These are phyloP conservation scores for Penicillium frequentans DNA, from an alignment of 2,329 filamentous ascomycete genomes.

Conservation along the genomic window DNA sequence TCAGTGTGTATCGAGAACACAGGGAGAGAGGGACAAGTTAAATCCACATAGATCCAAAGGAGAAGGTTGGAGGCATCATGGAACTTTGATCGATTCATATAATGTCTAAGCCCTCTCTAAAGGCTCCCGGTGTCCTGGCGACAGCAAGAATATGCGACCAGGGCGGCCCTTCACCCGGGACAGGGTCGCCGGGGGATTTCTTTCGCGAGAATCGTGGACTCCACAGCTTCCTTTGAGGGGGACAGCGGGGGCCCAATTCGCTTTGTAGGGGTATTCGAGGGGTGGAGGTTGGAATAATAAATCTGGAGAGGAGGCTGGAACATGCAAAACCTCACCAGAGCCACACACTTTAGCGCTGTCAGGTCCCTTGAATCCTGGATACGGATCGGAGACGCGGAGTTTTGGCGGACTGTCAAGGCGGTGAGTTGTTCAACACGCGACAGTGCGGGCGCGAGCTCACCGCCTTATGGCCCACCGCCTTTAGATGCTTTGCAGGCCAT, in stretches of 20 bases:
- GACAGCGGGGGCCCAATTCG: background rate
- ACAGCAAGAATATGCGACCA: background rate
- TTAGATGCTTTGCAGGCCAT: background rate
- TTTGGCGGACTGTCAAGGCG: conserved; percentile 1
- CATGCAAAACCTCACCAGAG: conserved; percentile 1
- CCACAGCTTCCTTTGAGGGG: background rate
- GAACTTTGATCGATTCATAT: conserved; percentile 2
- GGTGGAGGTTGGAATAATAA: background rate
- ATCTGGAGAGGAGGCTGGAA: background rate
- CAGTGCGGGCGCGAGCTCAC: background rate
- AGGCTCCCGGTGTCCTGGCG: background rate
- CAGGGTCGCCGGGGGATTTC: background rate
- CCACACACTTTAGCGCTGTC: background rate
- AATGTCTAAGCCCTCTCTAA: background rate
- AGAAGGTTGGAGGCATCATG: conserved; percentile 18
- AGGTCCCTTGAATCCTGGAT: conserved; percentile 2
- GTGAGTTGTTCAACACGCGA: background rate
- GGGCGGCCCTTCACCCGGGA: background rate
- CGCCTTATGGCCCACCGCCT: background rate
- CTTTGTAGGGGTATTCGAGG: background rate
- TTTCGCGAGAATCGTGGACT: background rate
- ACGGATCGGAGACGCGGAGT: conserved; percentile 1
- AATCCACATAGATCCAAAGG: conserved; percentile 13
- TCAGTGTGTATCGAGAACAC: conserved; percentile 11
- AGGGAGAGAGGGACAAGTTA: conserved; percentile 17